These are phyloP conservation scores for Cadophora malorum DNA, from an alignment of 2,329 filamentous ascomycete genomes.

Conservation along the genomic window DNA sequence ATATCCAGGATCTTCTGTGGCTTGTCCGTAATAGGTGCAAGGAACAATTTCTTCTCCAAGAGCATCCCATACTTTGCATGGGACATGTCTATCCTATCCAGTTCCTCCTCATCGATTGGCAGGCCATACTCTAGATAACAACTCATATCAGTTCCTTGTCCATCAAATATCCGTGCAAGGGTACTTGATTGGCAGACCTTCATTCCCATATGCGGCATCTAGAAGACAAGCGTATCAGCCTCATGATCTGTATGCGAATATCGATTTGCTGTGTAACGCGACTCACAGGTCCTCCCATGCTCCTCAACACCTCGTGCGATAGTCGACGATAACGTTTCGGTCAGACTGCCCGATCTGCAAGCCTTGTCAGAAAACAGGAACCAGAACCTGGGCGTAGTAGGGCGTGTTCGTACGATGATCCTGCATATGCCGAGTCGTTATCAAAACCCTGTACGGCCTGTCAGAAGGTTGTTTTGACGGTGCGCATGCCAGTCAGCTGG, in stretches of 20 bases:
- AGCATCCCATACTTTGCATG: conserved; percentile 47
- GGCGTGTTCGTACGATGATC: conserved; percentile 27
- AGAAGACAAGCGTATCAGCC: conserved; percentile 3
- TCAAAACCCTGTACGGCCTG: conserved; percentile 29
- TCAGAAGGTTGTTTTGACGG: neutral
- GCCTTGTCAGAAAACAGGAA: conserved; percentile 4
- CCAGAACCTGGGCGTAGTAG: neutral
- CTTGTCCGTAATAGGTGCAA: conserved; percentile 41
- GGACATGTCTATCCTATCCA: conserved; percentile 51
- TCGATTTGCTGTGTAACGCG: neutral
- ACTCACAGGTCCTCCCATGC: conserved; percentile 35
- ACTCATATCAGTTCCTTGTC: conserved; percentile 24
- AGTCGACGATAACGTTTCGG: conserved; percentile 35
- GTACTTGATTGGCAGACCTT: conserved; percentile 32
- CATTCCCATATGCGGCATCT: conserved; percentile 39
- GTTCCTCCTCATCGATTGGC: conserved; percentile 50
- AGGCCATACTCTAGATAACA: conserved; percentile 34
- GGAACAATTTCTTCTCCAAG: conserved; percentile 36
- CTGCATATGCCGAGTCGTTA: conserved; percentile 34
- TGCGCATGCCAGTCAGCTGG: neutral
- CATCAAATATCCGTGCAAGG: conserved; percentile 26
- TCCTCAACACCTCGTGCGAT: conserved; percentile 37
- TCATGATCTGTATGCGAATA: neutral
- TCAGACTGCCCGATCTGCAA: conserved; percentile 31
- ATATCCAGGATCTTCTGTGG: conserved; percentile 48